Percentiles rank a stretch among this genome's conserved stretches.
phyloP scores from a whole-genome alignment of 495 filamentous ascomycete species.

The Penicillium coffeae region DNA sequence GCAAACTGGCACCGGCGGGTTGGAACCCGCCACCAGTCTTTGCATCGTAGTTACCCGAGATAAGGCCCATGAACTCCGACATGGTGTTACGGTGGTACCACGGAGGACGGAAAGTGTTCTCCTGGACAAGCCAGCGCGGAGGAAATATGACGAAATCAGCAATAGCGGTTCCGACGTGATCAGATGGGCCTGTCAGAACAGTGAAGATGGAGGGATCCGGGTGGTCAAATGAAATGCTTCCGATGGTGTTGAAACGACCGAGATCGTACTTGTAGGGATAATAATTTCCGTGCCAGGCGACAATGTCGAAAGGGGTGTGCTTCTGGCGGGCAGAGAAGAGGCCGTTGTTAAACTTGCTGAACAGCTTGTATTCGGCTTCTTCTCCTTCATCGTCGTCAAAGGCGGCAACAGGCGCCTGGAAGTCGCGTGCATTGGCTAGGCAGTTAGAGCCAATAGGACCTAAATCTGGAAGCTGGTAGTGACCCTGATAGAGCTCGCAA shows the following conservation, averaged over 20 bases:
- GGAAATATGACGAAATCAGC: slow-evolving; percentile 84
- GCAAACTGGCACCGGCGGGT: slow-evolving; percentile 58
- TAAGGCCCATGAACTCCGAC: slow-evolving; percentile 59
- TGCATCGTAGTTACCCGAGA: slow-evolving; percentile 63
- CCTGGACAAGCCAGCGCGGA: slow-evolving; percentile 72
- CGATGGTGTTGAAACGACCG: slow-evolving; percentile 73
- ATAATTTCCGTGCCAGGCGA: slow-evolving; percentile 75
- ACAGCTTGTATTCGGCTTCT: slow-evolving; percentile 51
- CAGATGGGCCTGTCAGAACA: slow-evolving; percentile 72
- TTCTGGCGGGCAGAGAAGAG: slow-evolving; percentile 69
- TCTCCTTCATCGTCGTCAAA: slow-evolving; percentile 63
- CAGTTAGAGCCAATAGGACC: slow-evolving; percentile 87
- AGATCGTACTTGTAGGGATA: slow-evolving; percentile 89
- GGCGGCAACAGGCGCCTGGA: slow-evolving; percentile 74
- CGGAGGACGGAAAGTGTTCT: slow-evolving; percentile 77
- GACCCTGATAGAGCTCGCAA: slow-evolving; percentile 80
- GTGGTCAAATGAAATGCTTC: slow-evolving; percentile 71
- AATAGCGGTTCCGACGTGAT: slow-evolving; percentile 66
- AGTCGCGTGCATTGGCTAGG: slow-evolving; percentile 84
- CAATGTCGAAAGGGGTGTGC: slow-evolving; percentile 79
- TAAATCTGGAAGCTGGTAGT: slow-evolving; percentile 81
- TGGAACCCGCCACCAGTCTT: slow-evolving; percentile 62
- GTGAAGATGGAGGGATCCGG: slow-evolving; percentile 81
- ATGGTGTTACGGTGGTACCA: slow-evolving; percentile 82
- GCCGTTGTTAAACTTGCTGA: slow-evolving; percentile 75